These are phyloP conservation scores for Neonothopanus nambi DNA, from an alignment of 1,284 basidiomycete species.

Conservation along the genomic window DNA sequence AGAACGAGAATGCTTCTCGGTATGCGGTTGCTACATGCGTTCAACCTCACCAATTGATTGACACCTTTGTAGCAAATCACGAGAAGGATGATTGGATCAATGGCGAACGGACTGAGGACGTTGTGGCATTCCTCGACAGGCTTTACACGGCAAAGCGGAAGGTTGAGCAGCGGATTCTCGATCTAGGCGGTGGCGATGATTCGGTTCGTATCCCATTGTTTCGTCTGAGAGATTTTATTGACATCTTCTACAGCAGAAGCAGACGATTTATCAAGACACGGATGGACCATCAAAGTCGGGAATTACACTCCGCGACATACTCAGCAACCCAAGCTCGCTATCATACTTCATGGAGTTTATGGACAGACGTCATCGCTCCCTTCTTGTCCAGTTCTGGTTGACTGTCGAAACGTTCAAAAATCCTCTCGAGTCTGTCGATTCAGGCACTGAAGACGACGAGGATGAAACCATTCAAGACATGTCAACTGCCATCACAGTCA, in stretches of 20 bases:
- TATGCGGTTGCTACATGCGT: constrained; percentile 30
- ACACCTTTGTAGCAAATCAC: constrained; percentile 58
- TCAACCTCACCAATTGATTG: not conserved
- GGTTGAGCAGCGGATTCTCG: constrained; percentile 81
- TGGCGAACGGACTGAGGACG: constrained; percentile 78
- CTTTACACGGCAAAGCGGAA: constrained; percentile 85
- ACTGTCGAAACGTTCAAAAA: constrained; percentile 97
- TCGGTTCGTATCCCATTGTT: constrained; percentile 41
- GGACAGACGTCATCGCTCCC: constrained; percentile 83
- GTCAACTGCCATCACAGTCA: constrained; percentile 61
- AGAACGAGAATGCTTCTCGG: constrained; percentile 73
- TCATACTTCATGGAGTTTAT: constrained; percentile 98
- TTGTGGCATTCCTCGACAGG: constrained; percentile 85
- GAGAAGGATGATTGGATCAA: constrained; percentile 85
- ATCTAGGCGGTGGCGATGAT: constrained; percentile 69
- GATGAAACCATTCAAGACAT: constrained; percentile 63
- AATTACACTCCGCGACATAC: constrained; percentile 69
- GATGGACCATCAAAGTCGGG: constrained; percentile 35
- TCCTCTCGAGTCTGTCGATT: constrained; percentile 84
- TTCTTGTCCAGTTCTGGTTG: constrained; percentile 95
- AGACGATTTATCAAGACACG: constrained; percentile 40
- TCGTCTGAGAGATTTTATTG: not conserved
- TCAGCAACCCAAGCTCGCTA: constrained; percentile 85
- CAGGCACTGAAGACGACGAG: constrained; percentile 67
- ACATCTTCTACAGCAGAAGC: constrained; percentile 20